phyloP scores from a whole-genome alignment of 2,329 filamentous ascomycete genomes.

The Aspergillus sojae region DNA sequence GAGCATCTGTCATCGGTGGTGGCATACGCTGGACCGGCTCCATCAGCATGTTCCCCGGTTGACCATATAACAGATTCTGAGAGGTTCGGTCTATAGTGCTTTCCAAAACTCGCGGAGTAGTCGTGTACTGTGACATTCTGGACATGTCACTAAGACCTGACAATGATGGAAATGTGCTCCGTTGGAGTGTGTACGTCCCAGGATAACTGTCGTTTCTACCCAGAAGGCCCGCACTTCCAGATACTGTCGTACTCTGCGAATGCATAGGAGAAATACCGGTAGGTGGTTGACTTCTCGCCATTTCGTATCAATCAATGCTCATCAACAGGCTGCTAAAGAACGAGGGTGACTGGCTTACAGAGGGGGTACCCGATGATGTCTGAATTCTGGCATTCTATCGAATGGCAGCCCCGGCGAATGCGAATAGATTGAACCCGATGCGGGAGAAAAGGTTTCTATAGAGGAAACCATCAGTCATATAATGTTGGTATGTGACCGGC shows the following conservation, averaged over 20 bases:
- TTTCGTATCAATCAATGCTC: conserved; percentile 19
- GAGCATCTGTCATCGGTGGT: conserved; percentile 40
- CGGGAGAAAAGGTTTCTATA: conserved; percentile 38
- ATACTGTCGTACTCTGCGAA: conserved; percentile 30
- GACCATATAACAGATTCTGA: conserved; percentile 34
- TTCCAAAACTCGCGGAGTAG: conserved; percentile 36
- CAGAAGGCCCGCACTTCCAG: conserved; percentile 33
- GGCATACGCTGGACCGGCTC: conserved; percentile 31
- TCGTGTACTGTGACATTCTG: conserved; percentile 37
- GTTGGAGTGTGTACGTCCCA: conserved; percentile 36
- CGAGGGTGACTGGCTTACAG: conserved; percentile 37
- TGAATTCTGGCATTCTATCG: conserved; percentile 43
- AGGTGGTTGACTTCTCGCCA: conserved; percentile 46
- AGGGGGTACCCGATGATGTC: conserved; percentile 37
- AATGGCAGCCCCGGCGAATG: conserved; percentile 37
- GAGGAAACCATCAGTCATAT: conserved; percentile 24
- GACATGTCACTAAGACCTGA: conserved; percentile 36
- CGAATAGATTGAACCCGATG: conserved; percentile 36
- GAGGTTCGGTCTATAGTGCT: conserved; percentile 32
- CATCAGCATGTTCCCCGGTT: conserved; percentile 23
- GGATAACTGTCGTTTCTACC: conserved; percentile 45
- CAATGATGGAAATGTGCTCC: conserved; percentile 35
- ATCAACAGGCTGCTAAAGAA: background rate
- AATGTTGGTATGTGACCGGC: background rate
- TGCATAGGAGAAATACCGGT: conserved; percentile 49